A percentile compares a stretch with the other conserved stretches of the same genome.
Conservation (phyloP, 2,329 filamentous ascomycete genomes). For the Teratosphaeria nubilosa region DNA sequence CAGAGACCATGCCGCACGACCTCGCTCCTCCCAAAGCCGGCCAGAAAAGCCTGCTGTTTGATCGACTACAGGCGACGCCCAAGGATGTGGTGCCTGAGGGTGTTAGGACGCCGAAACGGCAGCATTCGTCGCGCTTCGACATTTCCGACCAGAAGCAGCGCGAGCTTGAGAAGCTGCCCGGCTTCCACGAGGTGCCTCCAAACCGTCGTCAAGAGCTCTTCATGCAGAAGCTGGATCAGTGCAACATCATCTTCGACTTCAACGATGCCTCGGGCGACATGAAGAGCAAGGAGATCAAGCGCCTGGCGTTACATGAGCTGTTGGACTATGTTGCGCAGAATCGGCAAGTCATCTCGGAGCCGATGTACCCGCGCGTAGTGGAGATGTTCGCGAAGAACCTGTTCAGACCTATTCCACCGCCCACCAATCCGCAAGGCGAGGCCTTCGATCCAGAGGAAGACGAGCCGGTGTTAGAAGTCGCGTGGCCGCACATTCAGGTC, state of each 20-base stretch:
- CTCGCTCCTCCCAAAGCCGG: constrained; percentile 87
- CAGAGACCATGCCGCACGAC: constrained; percentile 97
- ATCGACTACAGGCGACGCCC: constrained; percentile 82
- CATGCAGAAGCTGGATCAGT: constrained; percentile 99
- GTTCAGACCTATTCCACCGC: constrained; percentile 91
- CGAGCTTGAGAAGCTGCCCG: constrained; percentile 92
- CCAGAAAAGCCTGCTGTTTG: constrained; percentile 75
- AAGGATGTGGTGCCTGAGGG: constrained; percentile 88
- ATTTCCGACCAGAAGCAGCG: constrained; percentile 82
- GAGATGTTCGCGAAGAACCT: constrained; percentile 99
- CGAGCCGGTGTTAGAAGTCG: constrained; percentile 93
- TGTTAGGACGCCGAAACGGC: constrained; percentile 85
- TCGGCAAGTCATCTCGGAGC: constrained; percentile 93
- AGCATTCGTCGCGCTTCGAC: constrained; percentile 95
- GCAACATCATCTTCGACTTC: constrained; percentile 99
- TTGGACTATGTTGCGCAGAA: constrained; percentile 98
- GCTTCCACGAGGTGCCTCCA: constrained; percentile 94
- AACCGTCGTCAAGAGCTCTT: constrained; percentile 93
- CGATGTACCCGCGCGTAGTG: constrained; percentile 96
- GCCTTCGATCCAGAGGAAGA: constrained; percentile 98
- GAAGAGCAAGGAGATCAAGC: constrained; percentile 99
- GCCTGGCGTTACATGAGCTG: constrained; percentile 86
- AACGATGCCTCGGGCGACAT: constrained; percentile 97
- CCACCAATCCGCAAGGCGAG: constrained; percentile 94
- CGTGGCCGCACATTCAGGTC: constrained; percentile 98